Base-by-base conservation (phyloP, 768 basidiomycete genomes). In the Panus rudis region DNA sequence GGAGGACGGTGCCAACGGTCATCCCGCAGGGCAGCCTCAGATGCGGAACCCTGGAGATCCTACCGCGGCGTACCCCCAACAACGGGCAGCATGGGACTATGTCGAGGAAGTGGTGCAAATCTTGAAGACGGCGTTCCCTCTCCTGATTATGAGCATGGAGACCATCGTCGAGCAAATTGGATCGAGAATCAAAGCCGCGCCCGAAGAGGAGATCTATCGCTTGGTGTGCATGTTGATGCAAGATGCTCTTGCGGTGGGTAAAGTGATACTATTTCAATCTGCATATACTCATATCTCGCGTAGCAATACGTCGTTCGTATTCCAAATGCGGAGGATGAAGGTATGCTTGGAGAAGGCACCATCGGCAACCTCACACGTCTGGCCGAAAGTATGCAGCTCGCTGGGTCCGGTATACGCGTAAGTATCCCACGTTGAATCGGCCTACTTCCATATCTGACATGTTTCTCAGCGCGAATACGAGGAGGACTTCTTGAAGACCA, bases 91-190 rank as follows among this genome's bases (percentile, higher is more conserved):
- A 21, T 89, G 80, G 76, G 94, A 98, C 42, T 75, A 86, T 53
- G 81, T 96, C 6, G 96, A 99, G 17, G 96, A 98, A 57, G 79
- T 98, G 45, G 78, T 92, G 31, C 85, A 92, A 58, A 81, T 90
- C 27, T 71, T 98, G 54, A 98, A 99, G 67, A 96, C 94, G 0
- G 84, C 90, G 0, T 96, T 93, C 72, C 96, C 96, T 0, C 73
- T 99, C 6, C 75, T 99, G 26, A 89, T 94, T 23, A 70, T 98
- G 17, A 96, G 92, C 44, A 73, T 99, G 72, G 96, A 99, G 66
- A 93, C 91, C 13, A 86, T 97, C 75, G 86, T 93, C 4, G 96
- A 99, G 52, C 92, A 97, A 63, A 86, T 99, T 50, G 73, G 80
- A 17, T 76, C 81, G 46, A 78, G 92, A 40, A 94, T 97, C 68